Evolutionary conservation across 805 yeast genomes (phyloP), one percentile per base, ranked within the genome.

Genomic region (Ogataea dorogensis): DNA sequence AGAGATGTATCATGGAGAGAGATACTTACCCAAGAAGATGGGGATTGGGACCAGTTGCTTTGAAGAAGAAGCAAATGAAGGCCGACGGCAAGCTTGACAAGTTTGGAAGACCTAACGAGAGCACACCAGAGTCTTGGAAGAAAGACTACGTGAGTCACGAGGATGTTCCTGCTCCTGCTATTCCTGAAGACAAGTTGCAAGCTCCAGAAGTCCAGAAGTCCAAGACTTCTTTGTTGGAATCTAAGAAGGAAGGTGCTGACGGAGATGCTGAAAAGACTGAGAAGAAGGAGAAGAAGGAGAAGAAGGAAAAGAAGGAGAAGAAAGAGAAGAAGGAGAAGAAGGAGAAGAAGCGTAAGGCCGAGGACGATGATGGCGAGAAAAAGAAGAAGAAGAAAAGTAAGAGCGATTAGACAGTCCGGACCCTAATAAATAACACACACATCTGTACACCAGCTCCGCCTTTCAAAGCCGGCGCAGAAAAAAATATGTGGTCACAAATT

Each of bases 1-100:
- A 93, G 77, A 86, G 98, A 73, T 91, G 98, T 73, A 93, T 93
- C 56, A 93, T 93, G 98, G 98, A 93, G 73, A 83, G 98, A 73
- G 98, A 93, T 65, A 79, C 95, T 34, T 93, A 93, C 67, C 98
- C 98, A 69, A 85, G 98, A 77, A 83, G 97, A 77, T 93, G 98
- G 98, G 98, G 98, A 46, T 71, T 93, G 54, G 98, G 98, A 55
- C 98, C 98, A 55, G 86, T 89, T 62, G 98, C 98, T 43, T 87
- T 86, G 68, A 88, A 88, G 82, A 93, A 93, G 85, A 93, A 93
- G 77, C 96, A 91, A 73, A 72, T 93, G 75, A 91, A 89, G 77
- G 84, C 94, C 36, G 95, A 85, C 50, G 98, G 98, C 58, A 91
- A 93, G 70, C 79, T 93, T 59, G 98, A 93, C 73, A 86, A 91